These are phyloP conservation scores for Darksidea phi DNA, from an alignment of 495 filamentous ascomycete species.

Conservation along the genomic window DNA sequence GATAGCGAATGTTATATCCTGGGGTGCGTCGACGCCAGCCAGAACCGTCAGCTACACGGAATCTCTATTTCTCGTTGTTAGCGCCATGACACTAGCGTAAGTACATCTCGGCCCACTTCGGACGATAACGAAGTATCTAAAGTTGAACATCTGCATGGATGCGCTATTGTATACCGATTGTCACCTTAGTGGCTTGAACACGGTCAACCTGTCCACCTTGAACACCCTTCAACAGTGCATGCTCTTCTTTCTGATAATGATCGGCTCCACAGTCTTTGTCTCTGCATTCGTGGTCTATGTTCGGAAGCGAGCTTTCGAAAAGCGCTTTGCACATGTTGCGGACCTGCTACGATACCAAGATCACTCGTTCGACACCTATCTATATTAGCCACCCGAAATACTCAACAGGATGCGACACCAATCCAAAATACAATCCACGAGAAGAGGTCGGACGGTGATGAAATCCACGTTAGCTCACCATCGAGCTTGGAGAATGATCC, in stretches of 20 bases:
- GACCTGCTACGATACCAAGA: slow-evolving; percentile 2
- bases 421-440: too few relatives aligned
- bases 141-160: too few relatives aligned
- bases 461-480: slow-evolving; percentile 13
- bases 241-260: slow-evolving; percentile 68
- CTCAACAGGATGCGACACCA: too few relatives aligned
- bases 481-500: background rate
- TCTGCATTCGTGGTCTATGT: slow-evolving; percentile 62
- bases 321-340: slow-evolving; percentile 15
- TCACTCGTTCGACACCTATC: too few relatives aligned
- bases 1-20: slow-evolving; percentile 71
- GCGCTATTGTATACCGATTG: too few relatives aligned
- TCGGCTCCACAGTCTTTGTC: slow-evolving; percentile 71
- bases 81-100: slow-evolving; percentile 73
- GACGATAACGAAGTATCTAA: too few relatives aligned
- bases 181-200: slow-evolving; percentile 52
- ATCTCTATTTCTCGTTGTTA: slow-evolving; percentile 71
- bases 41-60: slow-evolving; percentile 69
- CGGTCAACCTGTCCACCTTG: slow-evolving; percentile 63
- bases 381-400: too few relatives aligned
- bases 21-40: slow-evolving; percentile 61
- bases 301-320: slow-evolving; percentile 68
- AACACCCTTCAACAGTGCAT: slow-evolving; percentile 78
- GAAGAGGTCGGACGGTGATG: slow-evolving; percentile 10
- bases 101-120: too few relatives aligned